Evolutionary conservation across 176 grass and related monocot genomes (phyloP), one percentile per base, ranked within the genome.

Genomic region (Tillandsia leiboldiana): DNA sequence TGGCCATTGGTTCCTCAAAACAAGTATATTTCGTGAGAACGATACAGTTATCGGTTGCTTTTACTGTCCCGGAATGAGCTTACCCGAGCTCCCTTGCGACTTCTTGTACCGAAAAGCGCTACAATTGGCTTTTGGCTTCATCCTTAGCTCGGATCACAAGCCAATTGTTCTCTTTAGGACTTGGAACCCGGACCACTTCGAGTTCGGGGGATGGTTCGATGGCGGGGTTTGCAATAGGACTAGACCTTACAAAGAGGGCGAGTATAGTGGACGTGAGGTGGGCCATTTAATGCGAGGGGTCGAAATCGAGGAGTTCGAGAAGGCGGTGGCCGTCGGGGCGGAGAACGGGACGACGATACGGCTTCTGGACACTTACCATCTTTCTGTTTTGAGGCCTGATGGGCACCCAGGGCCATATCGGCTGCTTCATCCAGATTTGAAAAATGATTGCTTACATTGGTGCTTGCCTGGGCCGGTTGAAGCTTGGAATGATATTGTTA

Each of bases 391-490:
- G 33, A 42, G 33, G 33, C 33, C 33, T 42, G 33, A 42, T 5
- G 33, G 33, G 0, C 33, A 42, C 33, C 33, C 33, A 7, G 33
- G 33, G 33, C 7, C 33, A 42, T 42, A 42, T 42, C 33, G 33
- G 33, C 33, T 48, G 3, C 88, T 73, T 26, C 95, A 88, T 70
- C 95, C 95, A 29, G 15, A 61, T 93, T 78, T 9, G 23, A 82
- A 90, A 64, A 90, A 90, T 69, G 95, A 94, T 74, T 99, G 95
- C 68, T 70, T 99, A 27, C 90, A 99, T 73, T 99, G 94, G 94
- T 94, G 95, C 72, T 61, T 99, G 69, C 90, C 95, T 0, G 90
- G 95, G 0, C 77, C 82, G 17, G 77, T 94, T 9, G 95, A 99
- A 69, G 49, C 68, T 1, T 94, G 95, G 94, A 99, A 90, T 22